Evolutionary conservation across 108 stramenopile genomes (phyloP), one percentile per base, ranked within the genome.

Genomic region (Cylindrotheca fusiformis): DNA sequence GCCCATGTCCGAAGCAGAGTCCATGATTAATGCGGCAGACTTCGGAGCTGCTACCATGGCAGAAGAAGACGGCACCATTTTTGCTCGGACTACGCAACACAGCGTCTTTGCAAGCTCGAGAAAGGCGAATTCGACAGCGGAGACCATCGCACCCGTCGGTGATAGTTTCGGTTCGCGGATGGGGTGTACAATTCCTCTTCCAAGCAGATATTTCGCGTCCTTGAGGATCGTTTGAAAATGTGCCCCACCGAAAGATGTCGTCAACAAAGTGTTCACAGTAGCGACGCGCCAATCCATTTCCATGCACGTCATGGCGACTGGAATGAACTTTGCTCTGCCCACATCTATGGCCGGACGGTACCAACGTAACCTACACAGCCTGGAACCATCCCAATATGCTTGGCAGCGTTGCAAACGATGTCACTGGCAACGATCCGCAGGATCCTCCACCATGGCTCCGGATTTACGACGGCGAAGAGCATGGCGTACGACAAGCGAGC

Each of bases 321-420:
- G 88, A 4, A 72, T 74, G 52, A 85, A 90, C 60, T 90, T 90
- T 66, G 83, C 80, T 54, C 0, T 57, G 69, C 22, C 88, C 88
- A 8, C 68, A 77, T 10, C 26, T 83, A 3, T 75, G 69, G 10
- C 65, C 66, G 6, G 67, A 84, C 56, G 75, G 77, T 4, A 74
- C 48, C 5, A 67, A 72, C 19, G 20, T 88, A 3, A 84, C 80
- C 8, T 91, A 79, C 33, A 52, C 86, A 45, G 74, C 82, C 18
- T 92, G 90, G 90, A 71, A 87, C 51, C 90, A 92, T 75, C 90
- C 90, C 0, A 88, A 85, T 60, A 92, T 92, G 90, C 60, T 47
- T 2, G 87, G 89, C 85, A 86, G 87, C 70, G 58, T 78, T 3
- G 81, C 82, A 5, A 71, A 80, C 54, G 84, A 75, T 27, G 84